These are phyloP conservation scores for Aspergillus sclerotiicarbonarius DNA, from an alignment of 495 filamentous ascomycete genomes.

Conservation along the genomic window DNA sequence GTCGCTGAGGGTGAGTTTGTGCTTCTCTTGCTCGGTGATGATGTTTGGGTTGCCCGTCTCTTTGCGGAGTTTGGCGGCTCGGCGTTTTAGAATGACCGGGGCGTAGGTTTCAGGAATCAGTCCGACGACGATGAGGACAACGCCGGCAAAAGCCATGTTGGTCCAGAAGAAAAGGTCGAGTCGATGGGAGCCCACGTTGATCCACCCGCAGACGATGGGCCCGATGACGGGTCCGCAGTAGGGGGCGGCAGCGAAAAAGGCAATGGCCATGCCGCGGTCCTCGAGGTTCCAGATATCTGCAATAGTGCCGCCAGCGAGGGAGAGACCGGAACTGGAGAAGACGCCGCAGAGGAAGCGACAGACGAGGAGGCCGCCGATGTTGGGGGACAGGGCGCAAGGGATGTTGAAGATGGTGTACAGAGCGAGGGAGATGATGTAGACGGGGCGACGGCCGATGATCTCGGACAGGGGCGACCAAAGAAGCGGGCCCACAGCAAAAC, in stretches of 20 bases:
- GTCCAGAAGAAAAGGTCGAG: conserved; percentile 55
- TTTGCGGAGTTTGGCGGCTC: conserved; percentile 51
- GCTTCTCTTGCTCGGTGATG: conserved; percentile 48
- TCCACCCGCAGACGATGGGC: conserved; percentile 58
- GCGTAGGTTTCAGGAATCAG: conserved; percentile 63
- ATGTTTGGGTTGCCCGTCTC: conserved; percentile 56
- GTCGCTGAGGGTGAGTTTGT: conserved; percentile 26
- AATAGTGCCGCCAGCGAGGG: conserved; percentile 60
- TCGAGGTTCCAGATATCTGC: conserved; percentile 61
- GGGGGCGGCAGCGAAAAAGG: conserved; percentile 53
- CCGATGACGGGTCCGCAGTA: conserved; percentile 56
- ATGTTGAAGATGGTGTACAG: conserved; percentile 58
- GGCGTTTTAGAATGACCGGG: conserved; percentile 58
- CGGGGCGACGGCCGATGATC: conserved; percentile 63
- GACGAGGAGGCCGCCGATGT: conserved; percentile 53
- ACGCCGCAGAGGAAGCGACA: conserved; percentile 58
- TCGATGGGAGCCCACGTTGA: conserved; percentile 51
- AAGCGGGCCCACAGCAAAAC: conserved; percentile 50
- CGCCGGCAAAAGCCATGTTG: conserved; percentile 38
- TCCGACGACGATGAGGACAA: conserved; percentile 46
- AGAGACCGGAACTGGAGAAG: conserved; percentile 59
- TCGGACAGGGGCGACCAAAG: conserved; percentile 70
- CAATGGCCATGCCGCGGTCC: conserved; percentile 60
- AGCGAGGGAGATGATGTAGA: conserved; percentile 52
- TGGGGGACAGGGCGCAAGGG: conserved; percentile 54